Evolutionary conservation across 441 rosid genomes (phyloP), one percentile per base, ranked within the genome.

Genomic region (Adansonia gregorii): DNA sequence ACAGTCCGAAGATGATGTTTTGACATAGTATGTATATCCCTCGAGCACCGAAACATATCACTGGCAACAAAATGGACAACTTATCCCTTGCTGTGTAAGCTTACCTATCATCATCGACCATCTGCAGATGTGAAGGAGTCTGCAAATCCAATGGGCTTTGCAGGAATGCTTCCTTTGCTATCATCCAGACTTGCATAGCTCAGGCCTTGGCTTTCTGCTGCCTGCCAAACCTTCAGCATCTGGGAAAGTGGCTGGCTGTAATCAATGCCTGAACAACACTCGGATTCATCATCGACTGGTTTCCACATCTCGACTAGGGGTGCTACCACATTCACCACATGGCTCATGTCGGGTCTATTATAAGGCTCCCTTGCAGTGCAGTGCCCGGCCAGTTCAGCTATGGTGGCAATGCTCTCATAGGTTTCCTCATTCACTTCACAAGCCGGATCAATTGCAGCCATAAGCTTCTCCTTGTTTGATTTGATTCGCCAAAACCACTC

Each of bases 101-200:
- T 49, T 14, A 48, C 48, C 63, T 58, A 77, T 20, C 35, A 60
- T 81, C 81, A 88, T 67, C 90, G 86, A 70, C 86, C 90, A 69
- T 88, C 89, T 11, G 63, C 77, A 0, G 92, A 87, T 60, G 86
- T 84, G 77, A 87, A 88, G 60, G 90, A 88, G 51, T 88, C 87
- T 0, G 89, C 90, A 61, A 87, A 88, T 46, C 92, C 88, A 15
- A 81, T 7, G 8, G 92, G 90, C 60, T 83, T 87, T 2, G 86
- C 81, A 0, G 90, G 90, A 78, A 87, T 87, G 73, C 92, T 88
- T 15, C 84, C 86, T 48, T 75, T 83, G 84, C 88, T 85, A 78
- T 87, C 89, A 60, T 69, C 80, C 0, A 79, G 61, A 61, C 81
- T 86, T 8, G 78, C 1, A 64, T 51, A 75, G 73, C 79, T 75